Evolutionary conservation across 192 early-diverging fungal genomes (phyloP), one percentile per base, ranked within the genome.

Genomic region (Spizellomyces punctatus): DNA sequence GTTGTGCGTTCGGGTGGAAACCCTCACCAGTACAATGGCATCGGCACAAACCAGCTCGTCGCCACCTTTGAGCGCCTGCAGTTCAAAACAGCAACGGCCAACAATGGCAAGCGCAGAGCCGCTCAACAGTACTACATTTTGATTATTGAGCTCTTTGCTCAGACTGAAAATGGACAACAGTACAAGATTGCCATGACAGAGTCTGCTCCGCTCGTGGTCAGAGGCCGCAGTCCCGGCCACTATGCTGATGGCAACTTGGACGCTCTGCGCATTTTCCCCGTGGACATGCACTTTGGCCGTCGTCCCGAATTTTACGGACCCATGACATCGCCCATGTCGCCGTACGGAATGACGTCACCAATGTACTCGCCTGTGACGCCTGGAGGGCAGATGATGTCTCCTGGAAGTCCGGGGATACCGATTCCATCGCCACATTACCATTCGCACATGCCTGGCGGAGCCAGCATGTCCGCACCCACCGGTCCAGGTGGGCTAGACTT

Each of bases 51-150:
- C 55, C 21, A 49, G n/a, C 47, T 62, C 12, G 77, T 81, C 0
- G 87, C 88, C 6, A 92, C 93, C 41, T 98, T 95, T 77, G 95
- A 96, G 67, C 88, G 96, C 44, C 84, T 95, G 22, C 96, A 98
- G 81, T 98, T 98, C 87, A 96, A 96, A 72, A 93, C 91, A 0
- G 94, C 96, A 22, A 96, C 96, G 0, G 93, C 95, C 21, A 95
- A 95, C 80, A 96, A 95, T 69, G 93, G 93, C 59, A 96, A 94
- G 79, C 88, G 96, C 58, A 78, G 92, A 21, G 92, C 93, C 17
- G 94, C 92, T 6, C 93, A 96, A 76, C 96, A 98, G 74, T 95
- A 95, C 80, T 96, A 95, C 74, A 85, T 88, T 16, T 81, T 96
- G 57, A 77, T 84, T 52, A 85, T 95, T 3, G 89, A 92, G 63